Conservation (phyloP, 75 land plant species). For the Chamaecyparis obtusa region DNA sequence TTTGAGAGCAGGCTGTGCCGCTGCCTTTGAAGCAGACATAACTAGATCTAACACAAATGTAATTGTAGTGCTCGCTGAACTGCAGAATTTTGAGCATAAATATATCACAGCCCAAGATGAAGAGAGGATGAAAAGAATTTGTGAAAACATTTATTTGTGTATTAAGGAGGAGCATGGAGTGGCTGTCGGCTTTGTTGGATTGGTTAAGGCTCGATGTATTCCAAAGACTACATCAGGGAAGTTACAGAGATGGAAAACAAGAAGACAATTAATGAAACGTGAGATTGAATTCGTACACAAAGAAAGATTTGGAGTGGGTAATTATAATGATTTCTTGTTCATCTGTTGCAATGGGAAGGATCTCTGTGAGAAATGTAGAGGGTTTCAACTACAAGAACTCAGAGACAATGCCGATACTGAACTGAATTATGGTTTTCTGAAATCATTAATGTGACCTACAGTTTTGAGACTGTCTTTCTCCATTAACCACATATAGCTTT, state of each 20-base stretch:
- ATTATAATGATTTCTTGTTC: neutral
- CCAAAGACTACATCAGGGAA: constrained; percentile 65
- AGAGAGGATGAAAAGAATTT: constrained; percentile 7
- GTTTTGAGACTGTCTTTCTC: no score
- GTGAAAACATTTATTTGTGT: constrained; percentile 13
- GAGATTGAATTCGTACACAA: constrained; percentile 11
- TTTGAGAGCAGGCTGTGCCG: constrained; percentile 43
- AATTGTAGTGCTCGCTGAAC: constrained; percentile 38
- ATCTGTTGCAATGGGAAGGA: neutral
- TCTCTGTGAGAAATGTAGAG: no score
- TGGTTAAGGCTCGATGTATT: constrained; percentile 32
- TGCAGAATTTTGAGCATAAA: constrained; percentile 15
- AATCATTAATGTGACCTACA: no score
- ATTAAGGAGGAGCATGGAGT: constrained; percentile 19
- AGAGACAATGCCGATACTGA: no score
- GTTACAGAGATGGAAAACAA: constrained; percentile 41
- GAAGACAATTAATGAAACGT: constrained; percentile 18
- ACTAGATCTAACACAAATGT: neutral
- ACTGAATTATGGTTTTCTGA: no score
- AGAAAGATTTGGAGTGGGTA: neutral
- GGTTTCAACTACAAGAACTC: no score
- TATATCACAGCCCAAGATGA: neutral
- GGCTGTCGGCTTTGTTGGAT: constrained; percentile 18
- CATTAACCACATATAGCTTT: no score
- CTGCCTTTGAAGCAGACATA: constrained; percentile 18